phyloP scores from a whole-genome alignment of 78 protist genomes.

The Mantamonas sphyraenae region DNA sequence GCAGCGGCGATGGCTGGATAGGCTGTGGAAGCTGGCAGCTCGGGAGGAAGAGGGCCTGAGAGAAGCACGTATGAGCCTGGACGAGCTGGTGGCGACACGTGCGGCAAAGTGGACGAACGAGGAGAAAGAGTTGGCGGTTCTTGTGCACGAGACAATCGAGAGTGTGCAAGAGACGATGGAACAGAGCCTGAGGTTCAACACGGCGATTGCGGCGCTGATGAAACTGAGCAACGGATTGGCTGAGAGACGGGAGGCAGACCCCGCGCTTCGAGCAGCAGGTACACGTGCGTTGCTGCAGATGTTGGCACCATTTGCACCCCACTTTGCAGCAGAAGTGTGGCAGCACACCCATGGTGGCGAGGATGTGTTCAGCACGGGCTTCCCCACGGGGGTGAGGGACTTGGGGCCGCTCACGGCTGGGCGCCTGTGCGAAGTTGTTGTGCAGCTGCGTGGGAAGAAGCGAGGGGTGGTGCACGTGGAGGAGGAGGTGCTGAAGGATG shows the following conservation, averaged over 20 bases:
- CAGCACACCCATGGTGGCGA: too few relatives aligned
- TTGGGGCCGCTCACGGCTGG: too few relatives aligned
- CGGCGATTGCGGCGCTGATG: conserved; percentile 54
- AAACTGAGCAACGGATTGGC: conserved; percentile 20
- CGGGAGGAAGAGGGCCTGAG: background rate
- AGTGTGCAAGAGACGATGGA: background rate
- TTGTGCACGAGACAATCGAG: background rate
- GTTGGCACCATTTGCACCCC: conserved; percentile 59
- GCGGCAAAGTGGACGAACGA: background rate
- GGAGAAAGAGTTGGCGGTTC: conserved; percentile 11
- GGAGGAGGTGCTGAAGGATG: too few relatives aligned
- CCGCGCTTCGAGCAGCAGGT: background rate
- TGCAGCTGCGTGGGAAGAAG: too few relatives aligned
- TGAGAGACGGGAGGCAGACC: background rate
- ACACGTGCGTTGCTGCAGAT: conserved; percentile 2
- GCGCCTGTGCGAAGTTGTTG: too few relatives aligned
- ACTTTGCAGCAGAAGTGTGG: conserved; percentile 40
- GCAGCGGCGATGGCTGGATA: conserved; percentile 38
- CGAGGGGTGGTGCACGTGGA: too few relatives aligned
- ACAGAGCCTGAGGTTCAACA: conserved; percentile 37
- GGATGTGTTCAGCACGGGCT: too few relatives aligned
- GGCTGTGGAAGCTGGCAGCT: conserved; percentile 21
- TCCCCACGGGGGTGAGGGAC: too few relatives aligned
- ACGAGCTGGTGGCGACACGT: background rate
- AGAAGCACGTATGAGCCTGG: background rate